Base-by-base conservation (phyloP, 1,139 yeast species). In the Hansenula sp. region DNA sequence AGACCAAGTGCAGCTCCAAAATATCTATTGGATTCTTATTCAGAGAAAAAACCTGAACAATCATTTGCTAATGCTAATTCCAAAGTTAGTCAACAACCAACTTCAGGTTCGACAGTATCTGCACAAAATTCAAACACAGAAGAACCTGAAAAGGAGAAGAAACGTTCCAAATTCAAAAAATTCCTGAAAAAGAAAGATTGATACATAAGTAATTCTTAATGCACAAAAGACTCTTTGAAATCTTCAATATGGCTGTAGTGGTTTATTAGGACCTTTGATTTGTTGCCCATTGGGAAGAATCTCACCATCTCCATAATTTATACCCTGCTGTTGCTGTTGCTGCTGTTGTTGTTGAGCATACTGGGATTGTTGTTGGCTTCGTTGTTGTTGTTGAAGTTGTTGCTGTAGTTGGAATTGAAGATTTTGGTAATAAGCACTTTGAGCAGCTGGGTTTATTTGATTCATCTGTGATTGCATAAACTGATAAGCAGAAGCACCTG, bases 1-100 rank as follows among this genome's bases (percentile, higher is more conserved):
- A 48, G 46, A 41, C 52, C 56, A 6, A 46, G 51, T 1, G 45
- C 50, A 8, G 61, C 62, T 2, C 72, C 72, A 11, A 57, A 50
- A 8, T 61, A 48, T 41, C 45, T 67, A 34, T 40, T 52, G 26
- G 59, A 56, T 12, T 31, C 34, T 8, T 39, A 26, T 33, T 32
- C 29, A n/a, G 39, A 37, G 3, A 29, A 30, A 16, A 36, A 34
- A 25, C 17, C 49, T 8, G 21, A 21, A 21, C n/a, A 24, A 30
- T 10, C 26, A 12, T 36, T 25, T 18, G 11, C 28, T n/a, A 30
- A 28, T 22, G 11, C 32, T 3, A 29, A n/a, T 19, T 11, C 31
- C 2, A 13, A 14, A 18, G 5, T 25, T 17, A 28, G 34, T 22
- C 37, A 21, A 37, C 45, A 38, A 30, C 24, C 41, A 36, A 19